Conservation (phyloP, 176 grass and related monocot genomes). For the Elaeis guineensis region DNA sequence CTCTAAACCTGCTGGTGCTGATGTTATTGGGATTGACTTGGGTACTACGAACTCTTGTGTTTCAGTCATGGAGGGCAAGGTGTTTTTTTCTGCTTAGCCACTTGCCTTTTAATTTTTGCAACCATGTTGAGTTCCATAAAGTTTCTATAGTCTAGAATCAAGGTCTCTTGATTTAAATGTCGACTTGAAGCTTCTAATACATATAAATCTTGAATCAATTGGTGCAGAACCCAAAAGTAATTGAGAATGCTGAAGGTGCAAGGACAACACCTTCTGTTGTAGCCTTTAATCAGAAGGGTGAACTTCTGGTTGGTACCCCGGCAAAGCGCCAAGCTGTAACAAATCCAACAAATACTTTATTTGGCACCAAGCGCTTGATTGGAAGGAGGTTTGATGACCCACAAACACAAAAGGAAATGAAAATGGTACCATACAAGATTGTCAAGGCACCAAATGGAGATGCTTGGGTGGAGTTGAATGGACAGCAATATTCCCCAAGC, state of each 20-base stretch:
- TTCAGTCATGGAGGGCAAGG: conserved; percentile 95
- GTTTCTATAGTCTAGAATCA: too few species aligned
- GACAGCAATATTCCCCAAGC: conserved; percentile 80
- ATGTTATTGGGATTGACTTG: conserved; percentile 94
- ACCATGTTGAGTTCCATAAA: too few species aligned
- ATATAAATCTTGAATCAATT: not conserved
- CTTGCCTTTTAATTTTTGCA: not conserved
- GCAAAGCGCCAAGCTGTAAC: conserved; percentile 81
- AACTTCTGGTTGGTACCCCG: conserved; percentile 75
- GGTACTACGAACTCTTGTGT: conserved; percentile 89
- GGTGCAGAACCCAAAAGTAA: conserved; percentile 60
- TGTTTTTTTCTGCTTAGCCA: conserved; percentile 1
- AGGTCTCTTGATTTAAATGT: too few species aligned
- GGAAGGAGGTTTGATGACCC: conserved; percentile 78
- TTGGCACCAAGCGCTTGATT: conserved; percentile 82
- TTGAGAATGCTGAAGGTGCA: conserved; percentile 88
- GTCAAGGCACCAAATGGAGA: conserved; percentile 78
- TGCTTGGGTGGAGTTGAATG: conserved; percentile 92
- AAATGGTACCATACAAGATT: conserved; percentile 99
- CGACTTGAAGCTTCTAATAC: too few species aligned
- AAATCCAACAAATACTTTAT: conserved; percentile 87
- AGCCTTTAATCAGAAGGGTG: conserved; percentile 67
- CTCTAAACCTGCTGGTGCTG: conserved; percentile 49
- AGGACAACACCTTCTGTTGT: conserved; percentile 96
- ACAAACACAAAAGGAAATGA: conserved; percentile 89